Percentiles rank a stretch among this genome's conserved stretches.
These are phyloP conservation scores for Asterophora parasitica DNA, from an alignment of 768 basidiomycete genomes.

Conservation along the genomic window DNA sequence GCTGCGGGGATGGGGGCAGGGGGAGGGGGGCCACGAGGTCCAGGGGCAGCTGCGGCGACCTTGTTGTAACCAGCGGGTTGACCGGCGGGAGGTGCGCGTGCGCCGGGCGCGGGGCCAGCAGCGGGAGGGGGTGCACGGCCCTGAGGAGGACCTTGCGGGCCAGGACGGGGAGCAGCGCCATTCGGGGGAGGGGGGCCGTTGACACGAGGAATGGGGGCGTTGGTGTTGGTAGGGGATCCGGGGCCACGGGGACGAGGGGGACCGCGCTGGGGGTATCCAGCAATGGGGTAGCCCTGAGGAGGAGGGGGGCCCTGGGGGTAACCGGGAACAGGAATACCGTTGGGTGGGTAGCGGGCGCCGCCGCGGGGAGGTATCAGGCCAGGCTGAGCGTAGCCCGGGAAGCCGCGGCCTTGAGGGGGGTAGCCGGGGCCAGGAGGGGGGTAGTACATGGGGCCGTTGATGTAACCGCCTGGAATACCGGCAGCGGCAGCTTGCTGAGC, in stretches of 20 bases:
- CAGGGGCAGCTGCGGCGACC: conserved; percentile 25
- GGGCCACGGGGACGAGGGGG: conserved; percentile 66
- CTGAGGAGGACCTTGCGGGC: conserved; percentile 8
- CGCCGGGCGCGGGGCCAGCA: conserved; percentile 1
- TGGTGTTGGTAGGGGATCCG: conserved; percentile 63
- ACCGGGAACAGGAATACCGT: conserved; percentile 66
- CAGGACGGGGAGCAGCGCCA: conserved; percentile 49
- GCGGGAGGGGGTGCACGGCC: conserved; percentile 5
- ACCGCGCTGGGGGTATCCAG: conserved; percentile 56
- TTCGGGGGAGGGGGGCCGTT: conserved; percentile 45
- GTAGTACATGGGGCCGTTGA: conserved; percentile 86
- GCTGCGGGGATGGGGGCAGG: conserved; percentile 34
- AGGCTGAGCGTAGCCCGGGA: conserved; percentile 80
- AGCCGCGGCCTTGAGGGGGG: conserved; percentile 75
- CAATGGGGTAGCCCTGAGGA: conserved; percentile 70
- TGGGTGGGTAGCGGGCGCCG: conserved; percentile 25
- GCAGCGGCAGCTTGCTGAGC: conserved; percentile 94
- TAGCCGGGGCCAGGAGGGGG: conserved; percentile 76
- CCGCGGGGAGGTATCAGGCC: conserved; percentile 86
- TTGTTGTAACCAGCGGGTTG: conserved; percentile 19
- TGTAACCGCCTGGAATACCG: conserved; percentile 75
- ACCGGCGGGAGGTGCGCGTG: conserved; percentile 8
- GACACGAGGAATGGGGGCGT: conserved; percentile 59
- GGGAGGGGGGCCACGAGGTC: conserved; percentile 41
- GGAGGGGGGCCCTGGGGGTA: conserved; percentile 54